A percentile compares a stretch with the other conserved stretches of the same genome.
Conservation (phyloP, 1,284 basidiomycete genomes). For the Ustilago cynodontis region DNA sequence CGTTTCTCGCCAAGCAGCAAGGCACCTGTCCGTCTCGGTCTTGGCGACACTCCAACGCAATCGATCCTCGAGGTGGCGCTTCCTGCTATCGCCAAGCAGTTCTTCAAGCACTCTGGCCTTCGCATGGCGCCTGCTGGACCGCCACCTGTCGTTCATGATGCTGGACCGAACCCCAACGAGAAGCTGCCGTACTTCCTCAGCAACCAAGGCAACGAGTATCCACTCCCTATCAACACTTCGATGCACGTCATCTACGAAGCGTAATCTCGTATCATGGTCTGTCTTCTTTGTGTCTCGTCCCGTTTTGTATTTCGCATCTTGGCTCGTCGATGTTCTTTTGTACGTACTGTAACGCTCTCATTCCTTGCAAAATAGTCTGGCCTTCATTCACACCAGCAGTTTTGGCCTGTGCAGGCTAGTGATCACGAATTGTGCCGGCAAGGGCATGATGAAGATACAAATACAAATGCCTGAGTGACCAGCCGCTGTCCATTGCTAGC, state of each 20-base stretch:
- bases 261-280: conserved; percentile 3
- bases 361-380: conserved; percentile 11
- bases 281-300: not conserved
- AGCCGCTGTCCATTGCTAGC: too few species aligned
- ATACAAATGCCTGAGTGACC: too few species aligned
- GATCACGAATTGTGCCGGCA: not conserved
- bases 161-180: conserved; percentile 28
- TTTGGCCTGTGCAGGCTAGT: not conserved
- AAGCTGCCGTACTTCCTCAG: conserved; percentile 44
- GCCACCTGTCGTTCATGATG: conserved; percentile 39
- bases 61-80: conserved; percentile 42
- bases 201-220: conserved; percentile 38
- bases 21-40: conserved; percentile 36
- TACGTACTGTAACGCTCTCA: conserved; percentile 12
- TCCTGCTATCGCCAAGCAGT: conserved; percentile 48
- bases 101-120: conserved; percentile 42
- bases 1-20: conserved; percentile 24
- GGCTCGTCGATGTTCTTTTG: conserved; percentile 5
- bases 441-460: not conserved
- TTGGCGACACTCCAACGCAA: conserved; percentile 45
- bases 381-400: not conserved
- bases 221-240: conserved; percentile 46
- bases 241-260: conserved; percentile 49
- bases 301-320: not conserved
- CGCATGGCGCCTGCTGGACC: conserved; percentile 43